phyloP scores from a whole-genome alignment of 371 early-diverging fungal species.

The Apophysomyces elegans region DNA sequence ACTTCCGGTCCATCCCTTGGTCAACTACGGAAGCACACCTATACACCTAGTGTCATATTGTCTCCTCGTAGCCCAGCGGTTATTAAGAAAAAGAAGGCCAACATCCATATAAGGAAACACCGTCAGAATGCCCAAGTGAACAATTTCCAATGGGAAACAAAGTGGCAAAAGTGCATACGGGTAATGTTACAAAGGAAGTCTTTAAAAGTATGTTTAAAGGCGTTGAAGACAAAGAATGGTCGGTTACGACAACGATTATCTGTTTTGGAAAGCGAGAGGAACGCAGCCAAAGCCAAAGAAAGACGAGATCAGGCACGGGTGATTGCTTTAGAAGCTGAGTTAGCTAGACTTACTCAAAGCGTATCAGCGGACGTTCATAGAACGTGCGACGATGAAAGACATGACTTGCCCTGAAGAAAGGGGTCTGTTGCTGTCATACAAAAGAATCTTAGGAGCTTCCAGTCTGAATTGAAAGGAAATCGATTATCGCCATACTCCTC shows the following conservation, averaged over 20 bases:
- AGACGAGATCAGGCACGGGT: conserved; percentile 63
- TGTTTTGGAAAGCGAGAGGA: conserved; percentile 67
- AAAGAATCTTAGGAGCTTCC: conserved; percentile 5
- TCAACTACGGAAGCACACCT: not conserved
- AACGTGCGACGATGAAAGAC: not conserved
- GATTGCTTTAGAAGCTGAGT: conserved; percentile 63
- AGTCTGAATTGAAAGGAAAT: conserved; percentile 1
- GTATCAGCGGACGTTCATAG: not conserved
- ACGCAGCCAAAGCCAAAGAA: conserved; percentile 56
- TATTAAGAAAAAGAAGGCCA: not conserved
- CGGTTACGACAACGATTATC: conserved; percentile 1
- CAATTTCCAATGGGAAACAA: not conserved
- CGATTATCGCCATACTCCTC: not conserved
- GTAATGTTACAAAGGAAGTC: not conserved
- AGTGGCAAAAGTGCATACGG: not conserved
- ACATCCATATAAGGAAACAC: not conserved
- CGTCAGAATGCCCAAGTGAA: not conserved
- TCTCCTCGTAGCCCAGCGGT: not conserved
- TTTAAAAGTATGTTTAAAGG: not conserved
- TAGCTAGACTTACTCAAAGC: conserved; percentile 57
- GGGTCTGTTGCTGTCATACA: not conserved
- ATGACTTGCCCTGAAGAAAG: conserved; percentile 3
- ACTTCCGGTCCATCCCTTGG: not conserved
- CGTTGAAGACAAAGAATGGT: not conserved
- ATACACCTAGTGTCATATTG: not conserved